phyloP scores from a whole-genome alignment of 805 yeast genomes.

The Candida hungchunana region DNA sequence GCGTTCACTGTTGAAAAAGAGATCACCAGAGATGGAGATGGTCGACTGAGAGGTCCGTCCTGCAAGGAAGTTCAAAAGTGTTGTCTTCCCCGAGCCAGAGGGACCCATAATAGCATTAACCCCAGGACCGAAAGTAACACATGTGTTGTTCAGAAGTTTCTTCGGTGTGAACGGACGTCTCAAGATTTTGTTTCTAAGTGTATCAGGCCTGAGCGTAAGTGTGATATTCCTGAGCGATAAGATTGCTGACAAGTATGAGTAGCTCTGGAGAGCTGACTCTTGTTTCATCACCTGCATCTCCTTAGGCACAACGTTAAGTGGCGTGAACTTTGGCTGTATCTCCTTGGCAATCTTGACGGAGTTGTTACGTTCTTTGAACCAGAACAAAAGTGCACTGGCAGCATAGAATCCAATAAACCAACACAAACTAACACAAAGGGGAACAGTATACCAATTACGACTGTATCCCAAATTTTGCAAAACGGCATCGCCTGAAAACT shows the following conservation, averaged over 20 bases:
- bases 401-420: conserved; percentile 55
- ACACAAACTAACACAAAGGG: conserved; percentile 54
- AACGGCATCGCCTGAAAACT: conserved; percentile 52
- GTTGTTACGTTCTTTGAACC: conserved; percentile 35
- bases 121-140: conserved; percentile 69
- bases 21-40: conserved; percentile 33
- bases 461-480: conserved; percentile 58
- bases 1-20: conserved; percentile 38
- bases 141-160: conserved; percentile 31
- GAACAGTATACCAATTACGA: conserved; percentile 58
- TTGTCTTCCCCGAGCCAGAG: conserved; percentile 75
- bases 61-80: conserved; percentile 59
- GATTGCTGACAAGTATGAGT: too few relatives aligned
- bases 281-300: too few relatives aligned
- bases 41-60: conserved; percentile 40
- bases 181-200: conserved; percentile 4
- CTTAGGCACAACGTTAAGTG: conserved; percentile 1
- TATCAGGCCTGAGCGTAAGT: conserved; percentile 12
- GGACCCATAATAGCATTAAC: conserved; percentile 79
- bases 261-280: too few relatives aligned
- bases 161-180: conserved; percentile 10
- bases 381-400: conserved; percentile 43
- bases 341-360: conserved; percentile 20
- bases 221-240: conserved; percentile 10
- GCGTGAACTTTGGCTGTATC: conserved; percentile 5